Conservation (phyloP, 306 rosid species). For the Notholithocarpus densiflorus region DNA sequence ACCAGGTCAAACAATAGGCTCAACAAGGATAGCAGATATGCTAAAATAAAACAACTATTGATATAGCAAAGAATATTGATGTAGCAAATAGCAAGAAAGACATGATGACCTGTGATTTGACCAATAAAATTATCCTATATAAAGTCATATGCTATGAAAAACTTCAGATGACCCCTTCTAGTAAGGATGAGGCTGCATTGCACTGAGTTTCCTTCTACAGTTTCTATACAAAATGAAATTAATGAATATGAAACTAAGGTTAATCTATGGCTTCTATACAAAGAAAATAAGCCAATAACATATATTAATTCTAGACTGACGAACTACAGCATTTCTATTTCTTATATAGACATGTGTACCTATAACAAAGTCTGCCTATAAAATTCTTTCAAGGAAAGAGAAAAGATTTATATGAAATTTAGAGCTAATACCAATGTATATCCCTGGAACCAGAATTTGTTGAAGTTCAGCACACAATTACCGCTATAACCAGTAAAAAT, state of each 20-base stretch:
- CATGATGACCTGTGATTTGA: not conserved
- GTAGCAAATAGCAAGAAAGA: not conserved
- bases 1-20: not conserved
- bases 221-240: constrained; percentile 15
- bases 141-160: not conserved
- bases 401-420: constrained; percentile 62
- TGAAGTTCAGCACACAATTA: constrained; percentile 99
- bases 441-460: constrained; percentile 98
- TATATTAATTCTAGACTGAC: not conserved
- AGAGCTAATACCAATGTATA: constrained; percentile 99
- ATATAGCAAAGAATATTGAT: not conserved
- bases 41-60: not conserved
- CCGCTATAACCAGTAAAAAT: constrained; percentile 98
- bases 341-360: constrained; percentile 13
- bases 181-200: not conserved
- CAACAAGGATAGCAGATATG: not conserved
- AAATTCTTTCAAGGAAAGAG: constrained; percentile 25
- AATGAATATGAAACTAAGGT: constrained; percentile 10
- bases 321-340: constrained; percentile 16
- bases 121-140: not conserved
- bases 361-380: constrained; percentile 9
- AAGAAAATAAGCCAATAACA: constrained; percentile 9
- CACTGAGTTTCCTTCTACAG: constrained; percentile 7
- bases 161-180: not conserved
- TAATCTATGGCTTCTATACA: constrained; percentile 8